These are phyloP conservation scores for Cryptosporidium xiaoi DNA, from an alignment of 169 alveolate genomes.

Conservation along the genomic window DNA sequence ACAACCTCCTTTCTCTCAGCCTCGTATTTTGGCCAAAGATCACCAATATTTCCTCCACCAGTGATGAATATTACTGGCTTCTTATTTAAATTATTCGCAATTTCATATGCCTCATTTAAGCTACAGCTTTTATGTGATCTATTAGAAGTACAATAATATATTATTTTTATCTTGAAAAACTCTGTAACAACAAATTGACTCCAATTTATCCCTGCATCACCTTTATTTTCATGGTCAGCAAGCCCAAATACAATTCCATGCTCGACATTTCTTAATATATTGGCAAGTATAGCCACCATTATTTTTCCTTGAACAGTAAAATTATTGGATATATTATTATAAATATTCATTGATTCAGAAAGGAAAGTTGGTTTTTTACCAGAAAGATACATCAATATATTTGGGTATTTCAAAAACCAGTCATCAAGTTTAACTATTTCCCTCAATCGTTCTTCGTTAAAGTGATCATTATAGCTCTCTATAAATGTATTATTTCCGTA, in stretches of 20 bases:
- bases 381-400: slow-evolving; percentile 19
- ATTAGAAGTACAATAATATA: slow-evolving; percentile 69
- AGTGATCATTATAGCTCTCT: slow-evolving; percentile 7
- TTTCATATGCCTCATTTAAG: slow-evolving; percentile 23
- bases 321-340: slow-evolving; percentile 20
- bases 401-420: slow-evolving; percentile 48
- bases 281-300: slow-evolving; percentile 6
- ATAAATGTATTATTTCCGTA: background rate
- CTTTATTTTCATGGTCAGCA: slow-evolving; percentile 76
- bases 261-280: slow-evolving; percentile 11
- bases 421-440: slow-evolving; percentile 17
- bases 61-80: slow-evolving; percentile 59
- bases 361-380: slow-evolving; percentile 28
- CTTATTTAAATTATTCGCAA: slow-evolving; percentile 14
- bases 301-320: slow-evolving; percentile 38
- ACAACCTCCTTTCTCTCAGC: slow-evolving; percentile 37
- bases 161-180: slow-evolving; percentile 13
- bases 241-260: slow-evolving; percentile 72
- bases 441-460: slow-evolving; percentile 22
- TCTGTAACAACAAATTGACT: slow-evolving; percentile 44
- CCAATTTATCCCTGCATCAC: slow-evolving; percentile 76
- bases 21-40: slow-evolving; percentile 68
- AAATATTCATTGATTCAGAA: slow-evolving; percentile 54
- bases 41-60: slow-evolving; percentile 76
- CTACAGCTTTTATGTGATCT: slow-evolving; percentile 32